Evolutionary conservation across 2,329 filamentous ascomycete genomes (phyloP), one percentile per base, ranked within the genome.

Genomic region (Colletotrichum sp.): DNA sequence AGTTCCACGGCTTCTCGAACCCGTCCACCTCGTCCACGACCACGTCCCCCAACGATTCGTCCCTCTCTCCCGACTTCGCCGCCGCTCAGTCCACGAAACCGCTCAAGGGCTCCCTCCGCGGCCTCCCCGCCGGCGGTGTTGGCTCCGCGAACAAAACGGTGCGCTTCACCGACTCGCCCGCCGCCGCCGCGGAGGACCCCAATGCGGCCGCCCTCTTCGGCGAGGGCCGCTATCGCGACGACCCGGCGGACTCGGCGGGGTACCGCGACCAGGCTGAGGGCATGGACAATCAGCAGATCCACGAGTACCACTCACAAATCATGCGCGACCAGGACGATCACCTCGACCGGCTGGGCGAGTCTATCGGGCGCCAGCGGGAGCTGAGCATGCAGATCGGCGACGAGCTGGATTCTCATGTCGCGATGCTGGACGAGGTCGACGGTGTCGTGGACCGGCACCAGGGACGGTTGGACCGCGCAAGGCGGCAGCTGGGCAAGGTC

Each of bases 341-440:
- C 82, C 89, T 99, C n/a, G 96, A 98, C 82, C 88, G 90, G 12
- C 87, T 99, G 6, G 95, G 96, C n/a, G 91, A 92, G 79, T 95
- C 92, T 72, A 98, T 99, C 78, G 90, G 94, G 6, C 91, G 97
- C 51, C 97, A 98, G 86, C 89, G 97, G 64, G 95, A 98, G 85
- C 88, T 99, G 75, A 96, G 93, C 81, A 97, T 98, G 86, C 95
- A 97, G 86, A 98, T 99, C 79, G 96, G 97, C 34, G 94, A 98
- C 82, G 97, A 99, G 87, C 88, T 99, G 43, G 97, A 98, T 79
- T 93, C 92, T 78, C 97, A 99, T 80, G 94, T 97, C 47, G 89
- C 93, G 78, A 88, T 99, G 87, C 87, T 99, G 34, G 96, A 98
- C 82, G 96, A 98, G 79, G 92, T 97, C 58, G 97, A 98, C 80